phyloP scores from a whole-genome alignment of 345 rosid species.

The Noccaea bulbosa region DNA sequence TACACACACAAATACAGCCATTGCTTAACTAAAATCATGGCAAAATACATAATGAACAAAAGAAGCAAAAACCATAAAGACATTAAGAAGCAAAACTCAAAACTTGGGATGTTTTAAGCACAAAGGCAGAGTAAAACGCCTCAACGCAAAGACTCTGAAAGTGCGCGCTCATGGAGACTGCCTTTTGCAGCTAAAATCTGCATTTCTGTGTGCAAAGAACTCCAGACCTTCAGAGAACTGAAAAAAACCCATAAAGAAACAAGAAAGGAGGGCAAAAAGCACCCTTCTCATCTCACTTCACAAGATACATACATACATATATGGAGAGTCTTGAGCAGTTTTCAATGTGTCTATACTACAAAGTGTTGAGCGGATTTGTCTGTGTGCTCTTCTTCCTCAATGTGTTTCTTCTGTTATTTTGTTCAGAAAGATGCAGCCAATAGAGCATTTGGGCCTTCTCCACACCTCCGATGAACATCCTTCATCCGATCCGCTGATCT shows the following conservation, averaged over 20 bases:
- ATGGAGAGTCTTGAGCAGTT: slow-evolving; percentile 17
- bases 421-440: slow-evolving; percentile 69
- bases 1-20: not conserved
- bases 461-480: slow-evolving; percentile 86
- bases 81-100: slow-evolving; percentile 8
- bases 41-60: slow-evolving; percentile 2
- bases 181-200: slow-evolving; percentile 35
- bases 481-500: slow-evolving; percentile 82
- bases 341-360: slow-evolving; percentile 35
- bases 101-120: slow-evolving; percentile 21
- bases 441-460: slow-evolving; percentile 81
- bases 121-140: slow-evolving; percentile 30
- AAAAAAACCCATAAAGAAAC: slow-evolving; percentile 6
- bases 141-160: slow-evolving; percentile 24
- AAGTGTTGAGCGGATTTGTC: slow-evolving; percentile 23
- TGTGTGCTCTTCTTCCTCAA: slow-evolving; percentile 35
- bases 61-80: not conserved
- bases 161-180: slow-evolving; percentile 26
- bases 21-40: slow-evolving; percentile 12
- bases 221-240: slow-evolving; percentile 23
- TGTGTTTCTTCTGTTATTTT: slow-evolving; percentile 14
- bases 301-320: slow-evolving; percentile 40
- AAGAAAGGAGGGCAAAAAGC: slow-evolving; percentile 42
- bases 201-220: slow-evolving; percentile 27
- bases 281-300: slow-evolving; percentile 43